Evolutionary conservation across 2,329 filamentous ascomycete species (phyloP), one percentile per base, ranked within the genome.

Genomic region (Penicillium sp.): DNA sequence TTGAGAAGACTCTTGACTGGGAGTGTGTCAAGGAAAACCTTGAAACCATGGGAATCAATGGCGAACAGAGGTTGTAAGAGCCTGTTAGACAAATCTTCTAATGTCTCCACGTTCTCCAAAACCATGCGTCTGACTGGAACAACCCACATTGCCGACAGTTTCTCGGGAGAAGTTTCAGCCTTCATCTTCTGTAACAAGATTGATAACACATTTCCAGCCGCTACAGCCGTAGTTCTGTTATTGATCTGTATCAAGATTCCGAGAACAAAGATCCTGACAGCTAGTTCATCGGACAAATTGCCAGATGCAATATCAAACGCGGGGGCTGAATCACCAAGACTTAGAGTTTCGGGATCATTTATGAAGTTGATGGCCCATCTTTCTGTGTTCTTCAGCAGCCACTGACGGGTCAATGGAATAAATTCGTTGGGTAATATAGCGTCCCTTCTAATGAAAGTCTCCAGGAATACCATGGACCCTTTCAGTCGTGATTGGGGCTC

Each of bases 11-110:
- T 76, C 6, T 79, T 68, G 13, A 78, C 73, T n/a, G 80, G 85
- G 53, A 88, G 75, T 18, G 77, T 74, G 42, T 79, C 72, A n/a
- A 90, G 70, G 56, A 90, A 86, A 3, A 36, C 39, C 10, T 61
- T 57, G 51, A 76, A 76, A 4, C 71, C 72, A 34, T 46, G 52
- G 7, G 67, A 59, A 19, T 74, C 69, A 38, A 64, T 55, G 30
- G 58, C 63, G 47, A 75, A 75, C 3, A 76, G 53, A 10, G 71
- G 70, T 14, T 67, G 61, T 14, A 77, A 62, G 26, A 75, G 62
- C 54, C 73, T 66, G 34, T 67, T 71, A 10, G 71, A 71, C 18
- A 74, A 63, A 10, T 64, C 51, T 40, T 76, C 73, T 43, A 76
- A 44, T 14, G 58, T 63, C 14, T 71, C 65, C 45, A 73, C 51